These are phyloP conservation scores for Neospora caninum DNA, from an alignment of 169 alveolate genomes.

Conservation along the genomic window DNA sequence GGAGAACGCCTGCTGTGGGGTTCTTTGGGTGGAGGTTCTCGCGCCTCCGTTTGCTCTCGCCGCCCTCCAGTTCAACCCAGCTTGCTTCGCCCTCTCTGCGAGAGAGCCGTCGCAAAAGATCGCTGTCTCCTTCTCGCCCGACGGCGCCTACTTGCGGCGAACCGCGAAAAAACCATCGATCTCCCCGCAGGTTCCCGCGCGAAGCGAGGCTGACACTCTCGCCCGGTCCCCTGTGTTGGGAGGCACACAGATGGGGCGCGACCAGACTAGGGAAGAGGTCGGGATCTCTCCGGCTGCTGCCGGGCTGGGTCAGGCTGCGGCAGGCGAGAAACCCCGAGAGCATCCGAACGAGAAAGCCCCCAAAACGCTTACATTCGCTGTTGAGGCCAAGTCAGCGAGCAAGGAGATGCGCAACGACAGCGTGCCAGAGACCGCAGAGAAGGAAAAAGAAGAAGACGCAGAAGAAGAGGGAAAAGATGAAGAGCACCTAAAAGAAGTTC, in stretches of 20 bases:
- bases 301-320: too few relatives aligned
- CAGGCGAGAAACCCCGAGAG: not conserved
- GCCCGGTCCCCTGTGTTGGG: not conserved
- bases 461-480: not conserved
- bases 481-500: not conserved
- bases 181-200: not conserved
- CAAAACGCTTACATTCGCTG: not conserved
- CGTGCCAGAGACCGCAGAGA: not conserved
- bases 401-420: not conserved
- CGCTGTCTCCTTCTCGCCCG: conserved; percentile 22
- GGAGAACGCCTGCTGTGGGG: too few relatives aligned
- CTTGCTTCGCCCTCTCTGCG: conserved; percentile 1
- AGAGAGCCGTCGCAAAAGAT: not conserved
- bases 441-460: not conserved
- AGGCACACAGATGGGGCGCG: not conserved
- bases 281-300: not conserved
- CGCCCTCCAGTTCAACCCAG: not conserved
- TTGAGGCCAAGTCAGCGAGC: not conserved
- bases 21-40: not conserved
- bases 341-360: not conserved
- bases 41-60: conserved; percentile 2
- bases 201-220: not conserved
- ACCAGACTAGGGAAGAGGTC: not conserved
- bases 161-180: not conserved
- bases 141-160: not conserved